phyloP scores from a whole-genome alignment of 257 asterid genomes.

The Solanum chaucha region DNA sequence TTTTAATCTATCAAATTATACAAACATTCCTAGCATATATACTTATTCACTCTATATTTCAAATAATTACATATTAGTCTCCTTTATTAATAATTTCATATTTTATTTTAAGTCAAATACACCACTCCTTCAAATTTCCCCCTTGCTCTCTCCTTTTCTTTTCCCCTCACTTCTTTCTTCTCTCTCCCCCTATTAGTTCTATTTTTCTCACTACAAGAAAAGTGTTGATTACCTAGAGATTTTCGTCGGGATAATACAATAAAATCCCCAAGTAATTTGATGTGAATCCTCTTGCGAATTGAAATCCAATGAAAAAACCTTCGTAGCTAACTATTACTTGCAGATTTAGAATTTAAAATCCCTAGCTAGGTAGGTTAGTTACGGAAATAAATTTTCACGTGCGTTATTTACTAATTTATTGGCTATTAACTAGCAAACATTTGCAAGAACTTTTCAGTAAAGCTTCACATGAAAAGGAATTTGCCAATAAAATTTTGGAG shows the following conservation, averaged over 20 bases:
- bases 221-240: not conserved
- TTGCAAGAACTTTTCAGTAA: too few species aligned
- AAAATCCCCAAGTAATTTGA: too few species aligned
- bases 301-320: too few species aligned
- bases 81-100: not conserved
- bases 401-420: too few species aligned
- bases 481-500: too few species aligned
- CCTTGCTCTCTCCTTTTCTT: not conserved
- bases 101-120: not conserved
- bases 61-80: not conserved
- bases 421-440: too few species aligned
- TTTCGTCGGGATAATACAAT: too few species aligned
- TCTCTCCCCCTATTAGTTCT: not conserved
- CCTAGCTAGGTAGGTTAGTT: too few species aligned
- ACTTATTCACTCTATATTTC: not conserved
- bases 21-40: not conserved
- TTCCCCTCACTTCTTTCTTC: not conserved
- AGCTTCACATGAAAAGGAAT: too few species aligned
- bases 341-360: too few species aligned
- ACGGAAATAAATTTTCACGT: not conserved
- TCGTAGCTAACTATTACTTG: too few species aligned
- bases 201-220: not conserved
- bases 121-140: not conserved
- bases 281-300: too few species aligned
- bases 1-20: not conserved